Evolutionary conservation across 306 rosid genomes (phyloP).

Genomic region (Cyclanthera cordifolia): DNA sequence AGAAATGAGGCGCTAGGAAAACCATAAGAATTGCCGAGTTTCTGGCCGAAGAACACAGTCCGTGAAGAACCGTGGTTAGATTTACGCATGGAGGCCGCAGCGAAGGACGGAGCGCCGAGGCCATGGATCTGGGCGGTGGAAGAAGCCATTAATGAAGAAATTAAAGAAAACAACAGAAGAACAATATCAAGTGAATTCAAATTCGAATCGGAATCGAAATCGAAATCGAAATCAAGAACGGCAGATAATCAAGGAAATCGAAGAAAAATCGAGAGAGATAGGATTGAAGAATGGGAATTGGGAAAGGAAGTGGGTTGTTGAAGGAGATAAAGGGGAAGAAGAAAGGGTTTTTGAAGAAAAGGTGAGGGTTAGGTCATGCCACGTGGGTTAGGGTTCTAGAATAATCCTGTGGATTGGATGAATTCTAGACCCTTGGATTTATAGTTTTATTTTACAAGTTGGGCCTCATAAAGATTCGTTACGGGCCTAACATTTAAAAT

Average conservation of each 20-base stretch:
- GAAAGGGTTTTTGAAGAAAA: conserved; percentile 13
- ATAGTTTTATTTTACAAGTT: not conserved
- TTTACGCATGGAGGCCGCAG: conserved; percentile 19
- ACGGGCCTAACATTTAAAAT: too few relatives aligned
- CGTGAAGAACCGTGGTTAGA: conserved; percentile 21
- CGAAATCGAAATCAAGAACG: not conserved
- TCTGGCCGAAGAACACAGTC: conserved; percentile 44
- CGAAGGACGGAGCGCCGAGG: conserved; percentile 41
- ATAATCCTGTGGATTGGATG: not conserved
- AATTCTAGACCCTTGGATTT: conserved; percentile 1
- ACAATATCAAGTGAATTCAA: not conserved
- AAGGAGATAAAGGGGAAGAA: not conserved
- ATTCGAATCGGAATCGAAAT: not conserved
- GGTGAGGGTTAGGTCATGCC: conserved; percentile 13
- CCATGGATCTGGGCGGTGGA: conserved; percentile 63
- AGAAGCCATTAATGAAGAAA: conserved; percentile 31
- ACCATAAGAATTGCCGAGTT: conserved; percentile 18
- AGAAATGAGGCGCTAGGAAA: conserved; percentile 26
- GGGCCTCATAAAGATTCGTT: not conserved
- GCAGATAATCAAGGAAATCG: too few relatives aligned
- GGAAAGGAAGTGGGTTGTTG: not conserved
- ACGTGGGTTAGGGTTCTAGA: conserved; percentile 21
- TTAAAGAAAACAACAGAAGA: not conserved
- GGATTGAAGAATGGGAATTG: not conserved
- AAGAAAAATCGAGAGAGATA: not conserved